Percentiles rank a stretch among this genome's conserved stretches.
These are phyloP conservation scores for Aspergillus transmontanensis DNA, from an alignment of 2,329 filamentous ascomycete species.

Conservation along the genomic window DNA sequence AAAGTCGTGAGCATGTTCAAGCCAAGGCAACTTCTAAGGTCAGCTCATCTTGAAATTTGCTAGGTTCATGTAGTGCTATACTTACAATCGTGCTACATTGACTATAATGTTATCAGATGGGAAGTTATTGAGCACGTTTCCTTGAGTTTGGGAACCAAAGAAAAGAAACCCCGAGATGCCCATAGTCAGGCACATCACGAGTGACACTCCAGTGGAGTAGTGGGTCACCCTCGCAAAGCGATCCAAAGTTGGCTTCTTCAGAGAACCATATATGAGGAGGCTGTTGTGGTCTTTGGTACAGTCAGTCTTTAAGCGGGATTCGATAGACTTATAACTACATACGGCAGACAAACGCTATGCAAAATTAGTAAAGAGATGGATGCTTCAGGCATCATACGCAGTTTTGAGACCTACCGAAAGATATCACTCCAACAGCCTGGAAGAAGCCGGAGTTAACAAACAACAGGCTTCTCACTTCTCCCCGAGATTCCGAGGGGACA, in stretches of 20 bases:
- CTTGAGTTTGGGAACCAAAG: conserved; percentile 87
- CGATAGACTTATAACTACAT: conserved; percentile 32
- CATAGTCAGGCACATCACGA: conserved; percentile 88
- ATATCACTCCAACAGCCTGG: conserved; percentile 96
- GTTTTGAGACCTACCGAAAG: conserved; percentile 70
- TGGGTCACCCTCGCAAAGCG: conserved; percentile 93
- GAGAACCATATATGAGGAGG: conserved; percentile 92
- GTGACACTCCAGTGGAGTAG: conserved; percentile 85
- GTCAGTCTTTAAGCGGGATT: conserved; percentile 20
- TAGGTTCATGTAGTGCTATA: conserved; percentile 1
- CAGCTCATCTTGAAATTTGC: conserved; percentile 17
- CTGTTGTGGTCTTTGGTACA: conserved; percentile 76
- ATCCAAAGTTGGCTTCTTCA: conserved; percentile 91
- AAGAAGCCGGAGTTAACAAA: conserved; percentile 87
- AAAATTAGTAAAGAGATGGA: conserved; percentile 33
- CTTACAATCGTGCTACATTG: conserved; percentile 81
- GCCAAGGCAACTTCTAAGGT: conserved; percentile 70
- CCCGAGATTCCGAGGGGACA: conserved; percentile 71
- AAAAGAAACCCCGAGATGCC: conserved; percentile 87
- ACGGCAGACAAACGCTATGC: conserved; percentile 67
- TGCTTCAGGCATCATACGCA: not conserved
- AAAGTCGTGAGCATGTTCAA: conserved; percentile 98
- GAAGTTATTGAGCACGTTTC: conserved; percentile 98
- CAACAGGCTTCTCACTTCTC: conserved; percentile 69
- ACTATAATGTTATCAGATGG: conserved; percentile 87